Evolutionary conservation across 2,329 filamentous ascomycete genomes (phyloP), one percentile per base, ranked within the genome.

Genomic region (Mycogone perniciosa): DNA sequence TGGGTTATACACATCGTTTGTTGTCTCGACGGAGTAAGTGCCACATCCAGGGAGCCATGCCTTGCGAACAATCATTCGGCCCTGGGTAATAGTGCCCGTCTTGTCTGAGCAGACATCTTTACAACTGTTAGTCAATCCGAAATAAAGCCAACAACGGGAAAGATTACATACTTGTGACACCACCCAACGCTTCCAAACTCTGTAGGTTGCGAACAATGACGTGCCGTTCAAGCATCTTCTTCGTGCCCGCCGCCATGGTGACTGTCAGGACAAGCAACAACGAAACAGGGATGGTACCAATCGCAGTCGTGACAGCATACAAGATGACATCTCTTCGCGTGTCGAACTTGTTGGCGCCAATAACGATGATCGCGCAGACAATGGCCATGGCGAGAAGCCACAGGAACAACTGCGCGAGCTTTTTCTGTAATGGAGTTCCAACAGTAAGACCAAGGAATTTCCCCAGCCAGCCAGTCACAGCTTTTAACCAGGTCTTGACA

Each of bases 381-480:
- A 71, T 58, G 27, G 68, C 83, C 50, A 84, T 75, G 38, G 71
- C 76, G 59, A 86, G 85, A 2, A 88, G 76, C 4, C 80, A 67
- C 27, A 86, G 75, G 37, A 84, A 84, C 45, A 88, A 76, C 61
- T 84, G 81, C 57, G 79, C 81, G 45, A 88, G 70, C 60, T 84
- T 86, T 53, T 80, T 78, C 62, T 87, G 82, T 35, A 88, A 70
- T 1, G 85, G 85, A 4, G 85, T 88, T 27, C 84, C 84, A n/a
- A 80, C 63, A 2, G 58, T 64, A 20, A 72, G 58, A 6, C 69
- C 76, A 31, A 79, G 73, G 54, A 78, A 75, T 46, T 70, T 63
- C 4, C 64, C 63, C 5, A 60, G 5, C 4, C 46, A 54, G 4
- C 59, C 57, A 8, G 43, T 44, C 2, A 50, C 46, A 13, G 37